Evolutionary conservation across 2,329 filamentous ascomycete genomes (phyloP).

Genomic region (Alternaria rosae): DNA sequence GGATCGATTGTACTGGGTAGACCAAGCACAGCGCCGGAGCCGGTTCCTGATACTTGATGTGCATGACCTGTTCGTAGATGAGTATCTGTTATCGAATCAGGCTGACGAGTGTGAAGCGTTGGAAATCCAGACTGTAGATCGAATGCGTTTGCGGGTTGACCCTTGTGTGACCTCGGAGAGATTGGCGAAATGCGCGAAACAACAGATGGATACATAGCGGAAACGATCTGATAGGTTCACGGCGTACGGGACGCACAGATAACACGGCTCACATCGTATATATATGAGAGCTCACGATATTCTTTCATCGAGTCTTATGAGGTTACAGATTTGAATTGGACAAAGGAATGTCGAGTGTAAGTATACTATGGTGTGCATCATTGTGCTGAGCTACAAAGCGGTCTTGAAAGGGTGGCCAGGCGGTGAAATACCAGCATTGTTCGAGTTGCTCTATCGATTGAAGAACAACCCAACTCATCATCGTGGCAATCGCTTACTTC

Average conservation of each 20-base stretch:
- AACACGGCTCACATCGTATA: slow-evolving; percentile 13
- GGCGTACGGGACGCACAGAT: slow-evolving; percentile 7
- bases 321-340: slow-evolving; percentile 20
- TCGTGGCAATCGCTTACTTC: background rate
- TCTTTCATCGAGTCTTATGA: slow-evolving; percentile 22
- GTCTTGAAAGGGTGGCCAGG: slow-evolving; percentile 19
- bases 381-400: slow-evolving; percentile 22
- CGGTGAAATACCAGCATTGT: slow-evolving; percentile 17
- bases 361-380: slow-evolving; percentile 14
- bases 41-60: background rate
- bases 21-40: slow-evolving; percentile 11
- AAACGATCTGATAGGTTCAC: slow-evolving; percentile 6
- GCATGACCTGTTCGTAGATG: slow-evolving; percentile 4
- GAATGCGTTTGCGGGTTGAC: background rate
- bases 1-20: slow-evolving; percentile 8
- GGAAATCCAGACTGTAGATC: background rate
- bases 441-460: slow-evolving; percentile 10
- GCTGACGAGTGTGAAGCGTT: background rate
- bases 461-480: background rate
- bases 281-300: slow-evolving; percentile 27
- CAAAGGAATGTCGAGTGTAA: slow-evolving; percentile 23
- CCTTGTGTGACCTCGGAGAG: background rate
- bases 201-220: slow-evolving; percentile 8
- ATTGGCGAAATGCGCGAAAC: slow-evolving; percentile 4
- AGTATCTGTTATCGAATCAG: background rate